Evolutionary conservation across 2,329 filamentous ascomycete species (phyloP).

Genomic region (Aphanocladium album): DNA sequence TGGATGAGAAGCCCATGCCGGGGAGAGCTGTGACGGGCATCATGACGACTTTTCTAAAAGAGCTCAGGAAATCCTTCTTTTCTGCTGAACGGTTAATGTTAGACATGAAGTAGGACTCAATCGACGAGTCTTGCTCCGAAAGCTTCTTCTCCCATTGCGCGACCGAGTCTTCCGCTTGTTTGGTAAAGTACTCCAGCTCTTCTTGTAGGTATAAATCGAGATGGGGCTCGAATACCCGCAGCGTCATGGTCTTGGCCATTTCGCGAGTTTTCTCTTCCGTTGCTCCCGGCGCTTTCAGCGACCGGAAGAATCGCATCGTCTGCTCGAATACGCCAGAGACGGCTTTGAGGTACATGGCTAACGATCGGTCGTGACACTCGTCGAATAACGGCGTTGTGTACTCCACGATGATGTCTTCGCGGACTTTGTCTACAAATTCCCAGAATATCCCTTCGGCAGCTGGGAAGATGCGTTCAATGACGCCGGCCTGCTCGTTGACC

Average conservation of each 20-base stretch:
- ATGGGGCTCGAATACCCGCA: conserved; percentile 81
- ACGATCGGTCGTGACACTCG: conserved; percentile 72
- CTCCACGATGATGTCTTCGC: conserved; percentile 78
- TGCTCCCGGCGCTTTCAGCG: conserved; percentile 61
- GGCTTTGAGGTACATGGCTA: conserved; percentile 75
- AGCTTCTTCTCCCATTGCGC: conserved; percentile 85
- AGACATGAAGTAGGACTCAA: conserved; percentile 93
- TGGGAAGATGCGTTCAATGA: conserved; percentile 81
- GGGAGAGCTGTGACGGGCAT: conserved; percentile 92
- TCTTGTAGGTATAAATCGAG: conserved; percentile 91
- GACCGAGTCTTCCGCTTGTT: conserved; percentile 71
- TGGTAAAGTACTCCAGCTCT: conserved; percentile 80
- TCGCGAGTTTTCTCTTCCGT: conserved; percentile 56
- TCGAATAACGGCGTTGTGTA: conserved; percentile 84
- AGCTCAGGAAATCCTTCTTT: conserved; percentile 92
- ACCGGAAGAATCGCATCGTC: conserved; percentile 69
- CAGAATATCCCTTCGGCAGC: conserved; percentile 65
- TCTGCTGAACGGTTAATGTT: conserved; percentile 92
- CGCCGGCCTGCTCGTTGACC: conserved; percentile 73
- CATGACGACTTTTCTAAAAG: conserved; percentile 98
- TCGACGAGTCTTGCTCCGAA: conserved; percentile 81
- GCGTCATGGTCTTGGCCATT: conserved; percentile 62
- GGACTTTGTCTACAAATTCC: conserved; percentile 73
- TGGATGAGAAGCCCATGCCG: conserved; percentile 56
- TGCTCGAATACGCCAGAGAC: conserved; percentile 87